Conservation (phyloP, 331 rosid species). For the Quercus tomentella region DNA sequence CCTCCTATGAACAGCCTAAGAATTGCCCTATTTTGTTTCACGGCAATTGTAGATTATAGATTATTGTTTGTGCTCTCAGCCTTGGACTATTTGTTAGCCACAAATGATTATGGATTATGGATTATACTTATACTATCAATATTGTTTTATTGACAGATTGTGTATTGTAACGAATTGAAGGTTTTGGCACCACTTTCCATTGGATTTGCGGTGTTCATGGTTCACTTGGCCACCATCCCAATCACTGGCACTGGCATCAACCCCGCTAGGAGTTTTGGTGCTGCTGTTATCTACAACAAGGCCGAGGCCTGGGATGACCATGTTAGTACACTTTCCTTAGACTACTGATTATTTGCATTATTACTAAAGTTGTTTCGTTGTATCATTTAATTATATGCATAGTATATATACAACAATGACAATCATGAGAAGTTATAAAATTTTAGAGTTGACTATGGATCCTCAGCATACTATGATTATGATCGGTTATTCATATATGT, state of each 20-base stretch:
- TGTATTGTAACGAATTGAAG: slow-evolving; percentile 25
- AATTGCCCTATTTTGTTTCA: too few species aligned
- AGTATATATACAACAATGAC: too few species aligned
- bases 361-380: neutral
- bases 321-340: slow-evolving; percentile 29
- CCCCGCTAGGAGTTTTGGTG: slow-evolving; percentile 96
- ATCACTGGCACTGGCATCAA: slow-evolving; percentile 91
- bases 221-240: slow-evolving; percentile 54
- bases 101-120: neutral
- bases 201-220: too few species aligned
- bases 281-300: slow-evolving; percentile 69
- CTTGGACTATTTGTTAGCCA: neutral
- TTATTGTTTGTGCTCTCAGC: too few species aligned
- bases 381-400: neutral
- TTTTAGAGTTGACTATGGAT: too few species aligned
- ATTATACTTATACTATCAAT: neutral
- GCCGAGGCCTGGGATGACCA: slow-evolving; percentile 76
- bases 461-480: too few species aligned
- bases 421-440: too few species aligned
- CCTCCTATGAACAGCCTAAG: too few species aligned
- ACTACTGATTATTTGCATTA: neutral
- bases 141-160: neutral
- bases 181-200: slow-evolving; percentile 95
- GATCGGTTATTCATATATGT: too few species aligned
- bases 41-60: too few species aligned